Percentiles rank a stretch among this genome's conserved stretches.
Evolutionary conservation across 805 yeast genomes (phyloP).

Genomic region (Isabelozyma rhagii): DNA sequence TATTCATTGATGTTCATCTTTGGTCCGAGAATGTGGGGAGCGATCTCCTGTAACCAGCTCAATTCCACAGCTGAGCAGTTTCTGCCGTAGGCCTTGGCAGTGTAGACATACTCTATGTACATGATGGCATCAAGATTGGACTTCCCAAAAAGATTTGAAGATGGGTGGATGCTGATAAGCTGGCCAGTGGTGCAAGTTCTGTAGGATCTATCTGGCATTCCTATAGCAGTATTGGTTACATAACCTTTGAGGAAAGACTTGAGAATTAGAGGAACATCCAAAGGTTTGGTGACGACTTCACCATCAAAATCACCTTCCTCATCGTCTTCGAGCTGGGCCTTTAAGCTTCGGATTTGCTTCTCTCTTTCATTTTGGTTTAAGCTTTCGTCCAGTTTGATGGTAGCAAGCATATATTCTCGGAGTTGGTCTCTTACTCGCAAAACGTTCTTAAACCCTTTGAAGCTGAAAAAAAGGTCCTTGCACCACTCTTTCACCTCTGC

Average conservation of each 20-base stretch:
- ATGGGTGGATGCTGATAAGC: conserved; percentile 84
- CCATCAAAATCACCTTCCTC: conserved; percentile 18
- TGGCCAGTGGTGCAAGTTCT: conserved; percentile 84
- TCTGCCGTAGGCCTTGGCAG: conserved; percentile 90
- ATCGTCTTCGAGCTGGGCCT: conserved; percentile 19
- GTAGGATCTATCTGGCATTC: conserved; percentile 91
- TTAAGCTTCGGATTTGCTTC: conserved; percentile 19
- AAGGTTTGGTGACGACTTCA: conserved; percentile 16
- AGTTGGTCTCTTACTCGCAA: conserved; percentile 73
- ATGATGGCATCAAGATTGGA: conserved; percentile 74
- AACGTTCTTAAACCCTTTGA: conserved; percentile 78
- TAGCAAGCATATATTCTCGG: conserved; percentile 57
- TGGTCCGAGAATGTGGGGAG: conserved; percentile 59
- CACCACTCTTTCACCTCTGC: conserved; percentile 80
- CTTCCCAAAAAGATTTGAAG: conserved; percentile 81
- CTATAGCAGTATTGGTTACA: conserved; percentile 86
- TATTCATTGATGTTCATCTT: conserved; percentile 27
- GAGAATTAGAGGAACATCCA: conserved; percentile 57
- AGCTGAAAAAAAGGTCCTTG: conserved; percentile 67
- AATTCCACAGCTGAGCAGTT: conserved; percentile 78
- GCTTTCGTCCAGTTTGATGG: conserved; percentile 41
- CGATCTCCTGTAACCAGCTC: conserved; percentile 81
- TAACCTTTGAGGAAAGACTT: conserved; percentile 83
- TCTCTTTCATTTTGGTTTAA: conserved; percentile 23
- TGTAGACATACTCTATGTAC: conserved; percentile 92